phyloP scores from a whole-genome alignment of 1,284 basidiomycete genomes.

The Schizophyllum commune region DNA sequence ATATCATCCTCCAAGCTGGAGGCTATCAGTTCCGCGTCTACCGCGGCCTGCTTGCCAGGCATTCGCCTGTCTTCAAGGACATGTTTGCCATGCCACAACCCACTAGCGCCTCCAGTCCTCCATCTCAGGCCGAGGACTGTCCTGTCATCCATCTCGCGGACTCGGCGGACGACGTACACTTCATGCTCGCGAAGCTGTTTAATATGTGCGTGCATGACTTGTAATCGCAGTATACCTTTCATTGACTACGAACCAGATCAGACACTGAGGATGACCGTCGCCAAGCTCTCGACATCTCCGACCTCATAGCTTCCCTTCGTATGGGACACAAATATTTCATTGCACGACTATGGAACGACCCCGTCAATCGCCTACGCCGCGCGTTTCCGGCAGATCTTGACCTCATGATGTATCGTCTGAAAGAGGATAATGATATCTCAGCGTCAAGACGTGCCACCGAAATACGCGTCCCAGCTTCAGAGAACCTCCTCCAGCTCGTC shows the following conservation, averaged over 20 bases:
- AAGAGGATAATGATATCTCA: background rate
- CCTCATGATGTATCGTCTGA: background rate
- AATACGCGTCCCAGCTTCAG: background rate
- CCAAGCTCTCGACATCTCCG: background rate
- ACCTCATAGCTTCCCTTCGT: background rate
- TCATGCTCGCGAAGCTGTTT: background rate
- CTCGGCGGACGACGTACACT: background rate
- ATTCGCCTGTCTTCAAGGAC: conserved; percentile 63
- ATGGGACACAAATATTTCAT: background rate
- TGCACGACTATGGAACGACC: background rate
- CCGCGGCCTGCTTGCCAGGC: conserved; percentile 58
- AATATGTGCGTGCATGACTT: background rate
- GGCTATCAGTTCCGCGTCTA: conserved; percentile 62
- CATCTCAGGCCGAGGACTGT: background rate
- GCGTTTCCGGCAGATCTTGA: background rate
- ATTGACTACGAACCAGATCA: background rate
- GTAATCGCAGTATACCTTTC: background rate
- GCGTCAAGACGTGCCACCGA: background rate
- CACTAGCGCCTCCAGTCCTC: conserved; percentile 10
- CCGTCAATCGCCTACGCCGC: background rate
- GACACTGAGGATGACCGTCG: background rate
- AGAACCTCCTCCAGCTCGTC: background rate
- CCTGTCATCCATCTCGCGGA: background rate
- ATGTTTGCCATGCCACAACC: conserved; percentile 59
- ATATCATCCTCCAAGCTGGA: conserved; percentile 51